Base-by-base conservation (phyloP, 1,284 basidiomycete genomes). In the Pyrrhoderma lamaoense region DNA sequence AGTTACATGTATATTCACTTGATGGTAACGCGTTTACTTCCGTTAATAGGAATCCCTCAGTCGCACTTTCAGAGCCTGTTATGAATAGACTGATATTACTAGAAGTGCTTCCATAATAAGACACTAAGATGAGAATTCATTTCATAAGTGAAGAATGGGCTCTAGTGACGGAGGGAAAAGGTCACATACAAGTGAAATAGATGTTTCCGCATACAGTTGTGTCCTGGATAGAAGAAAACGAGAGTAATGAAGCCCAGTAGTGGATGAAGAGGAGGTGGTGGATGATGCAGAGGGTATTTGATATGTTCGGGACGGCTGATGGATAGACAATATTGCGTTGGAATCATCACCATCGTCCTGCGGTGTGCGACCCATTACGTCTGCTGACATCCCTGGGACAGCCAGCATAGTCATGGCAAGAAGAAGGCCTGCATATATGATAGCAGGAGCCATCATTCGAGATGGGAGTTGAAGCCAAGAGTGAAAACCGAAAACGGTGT, bases 141-240 rank as follows among this genome's bases (percentile, higher is more conserved):
- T n/a, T n/a, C n/a, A n/a, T n/a, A n/a, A n/a, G n/a, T n/a, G n/a
- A n/a, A n/a, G n/a, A n/a, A n/a, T n/a, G n/a, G n/a, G n/a, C 18
- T 36, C 4, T 18, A 14, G 23, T 13, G 23, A 11, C 19, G 7
- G 25, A 14, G 27, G 9, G 5, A 22, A 8, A 14, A 8, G n/a
- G 8, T 3, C 13, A 39, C 46, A 37, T 25, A 47, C 52, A 54
- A 14, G 47, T 9, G 14, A 54, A 49, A 9, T 16, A 9, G 18
- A 27, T n/a, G 16, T 18, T 16, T 19, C 52, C 52, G 36, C 52
- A 54, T 35, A 54, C 52, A 31, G 34, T 45, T 44, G 38, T 49
- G 14, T 54, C 36, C 14, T n/a, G n/a, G n/a, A n/a, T n/a, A n/a
- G n/a, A n/a, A n/a, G n/a, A n/a, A n/a, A n/a, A n/a, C n/a, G n/a